These are phyloP conservation scores for Heritiera littoralis DNA, from an alignment of 345 rosid genomes.

Conservation along the genomic window DNA sequence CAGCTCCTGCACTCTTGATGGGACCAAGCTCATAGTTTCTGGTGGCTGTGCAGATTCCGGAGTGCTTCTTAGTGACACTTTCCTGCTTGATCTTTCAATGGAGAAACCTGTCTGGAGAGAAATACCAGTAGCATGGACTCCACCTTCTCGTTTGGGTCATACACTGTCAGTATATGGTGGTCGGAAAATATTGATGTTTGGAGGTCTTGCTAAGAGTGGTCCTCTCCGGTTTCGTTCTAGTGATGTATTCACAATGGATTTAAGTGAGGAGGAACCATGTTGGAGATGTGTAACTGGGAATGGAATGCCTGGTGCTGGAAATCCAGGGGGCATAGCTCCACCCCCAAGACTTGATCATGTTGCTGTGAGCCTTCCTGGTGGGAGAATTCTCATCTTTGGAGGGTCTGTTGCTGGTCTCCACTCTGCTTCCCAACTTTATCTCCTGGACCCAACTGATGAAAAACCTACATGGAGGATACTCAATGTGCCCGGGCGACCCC, in stretches of 20 bases:
- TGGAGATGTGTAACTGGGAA: conserved; percentile 85
- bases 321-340: conserved; percentile 82
- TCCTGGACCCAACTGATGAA: conserved; percentile 84
- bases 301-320: conserved; percentile 88
- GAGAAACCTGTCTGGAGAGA: conserved; percentile 92
- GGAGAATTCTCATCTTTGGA: conserved; percentile 78
- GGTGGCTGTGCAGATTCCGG: conserved; percentile 96
- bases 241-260: conserved; percentile 87
- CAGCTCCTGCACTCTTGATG: conserved; percentile 93
- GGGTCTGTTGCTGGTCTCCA: conserved; percentile 92
- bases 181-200: conserved; percentile 83
- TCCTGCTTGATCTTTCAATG: conserved; percentile 82
- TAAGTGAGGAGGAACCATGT: conserved; percentile 82
- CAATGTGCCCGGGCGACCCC: conserved; percentile 80
- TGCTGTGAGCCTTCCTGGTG: conserved; percentile 78
- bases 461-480: conserved; percentile 89
- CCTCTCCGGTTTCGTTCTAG: conserved; percentile 84
- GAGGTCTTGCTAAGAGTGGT: conserved; percentile 87
- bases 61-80: conserved; percentile 86
- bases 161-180: conserved; percentile 83
- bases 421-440: conserved; percentile 87
- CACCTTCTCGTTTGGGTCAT: conserved; percentile 85
- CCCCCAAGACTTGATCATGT: conserved; percentile 94
- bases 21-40: conserved; percentile 80
- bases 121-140: conserved; percentile 88